Evolutionary conservation across 176 grass and related monocot species (phyloP), one percentile per base, ranked within the genome.

Genomic region (Hordeum marinum): DNA sequence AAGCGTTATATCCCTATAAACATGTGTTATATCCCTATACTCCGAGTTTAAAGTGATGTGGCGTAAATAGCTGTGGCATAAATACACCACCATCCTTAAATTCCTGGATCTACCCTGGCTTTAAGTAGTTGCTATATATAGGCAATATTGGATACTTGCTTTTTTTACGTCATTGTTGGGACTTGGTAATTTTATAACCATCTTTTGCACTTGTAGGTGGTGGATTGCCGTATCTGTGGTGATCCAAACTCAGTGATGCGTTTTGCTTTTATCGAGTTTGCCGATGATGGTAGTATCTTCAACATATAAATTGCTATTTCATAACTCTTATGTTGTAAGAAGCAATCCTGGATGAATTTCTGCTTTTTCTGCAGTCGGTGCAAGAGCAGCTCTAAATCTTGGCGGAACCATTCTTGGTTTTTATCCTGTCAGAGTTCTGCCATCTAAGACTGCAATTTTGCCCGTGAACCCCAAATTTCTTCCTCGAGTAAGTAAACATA

Each of bases 191-290:
- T 35, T 75, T 73, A 80, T 57, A 80, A 85, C 31, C 48, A 27
- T 84, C 17, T 72, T 71, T 76, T 72, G 7, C 70, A 81, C 11
- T 84, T 57, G 41, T 79, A 98, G 95, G 95, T 98, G 35, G 91
- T 98, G 83, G 95, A 98, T 93, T 98, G 95, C 31, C 93, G 95
- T 68, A 88, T 98, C 66, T 98, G 95, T 87, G 91, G 95, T 11
- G 95, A 95, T 63, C 95, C 95, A 73, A 88, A 98, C 80, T 98
- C 95, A 52, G 82, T 95, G 81, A 85, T 98, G 54, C 90, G 95
- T 83, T 98, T 98, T 93, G 95, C 95, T 21, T 98, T 98, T 68
- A 93, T 98, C n/a, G 95, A 98, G 87, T 98, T 98, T 65, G 92
- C 89, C 52, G 95, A 95, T 90, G 93, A 95, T 82, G 93, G 95